A percentile compares a stretch with the other conserved stretches of the same genome.
phyloP scores from a whole-genome alignment of 495 filamentous ascomycete species.

The Letharia columbiana region DNA sequence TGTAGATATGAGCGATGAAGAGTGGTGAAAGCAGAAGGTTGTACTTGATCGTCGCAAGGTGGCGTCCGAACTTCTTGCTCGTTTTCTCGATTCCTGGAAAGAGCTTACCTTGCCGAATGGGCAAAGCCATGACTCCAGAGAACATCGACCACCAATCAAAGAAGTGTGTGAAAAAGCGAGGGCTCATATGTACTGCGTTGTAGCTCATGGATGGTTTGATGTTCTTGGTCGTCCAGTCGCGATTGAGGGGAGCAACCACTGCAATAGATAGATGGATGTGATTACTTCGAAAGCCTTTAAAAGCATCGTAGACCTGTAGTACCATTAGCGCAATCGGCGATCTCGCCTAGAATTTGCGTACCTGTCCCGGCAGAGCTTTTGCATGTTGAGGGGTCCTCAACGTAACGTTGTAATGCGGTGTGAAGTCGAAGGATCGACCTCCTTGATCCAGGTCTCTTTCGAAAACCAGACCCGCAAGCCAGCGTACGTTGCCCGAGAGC shows the following conservation, averaged over 20 bases:
- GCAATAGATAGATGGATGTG: conserved; percentile 92
- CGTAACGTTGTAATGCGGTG: conserved; percentile 83
- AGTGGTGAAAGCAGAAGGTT: conserved; percentile 85
- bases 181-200: conserved; percentile 87
- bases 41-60: conserved; percentile 96
- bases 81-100: conserved; percentile 91
- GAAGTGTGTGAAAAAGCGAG: conserved; percentile 96
- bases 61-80: conserved; percentile 95
- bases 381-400: conserved; percentile 70
- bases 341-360: conserved; percentile 28
- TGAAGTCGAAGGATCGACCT: conserved; percentile 74
- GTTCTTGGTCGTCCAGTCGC: conserved; percentile 70
- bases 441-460: conserved; percentile 63
- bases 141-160: conserved; percentile 98
- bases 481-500: conserved; percentile 86
- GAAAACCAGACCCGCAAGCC: conserved; percentile 84
- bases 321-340: conserved; percentile 23
- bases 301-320: conserved; percentile 70
- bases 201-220: conserved; percentile 72
- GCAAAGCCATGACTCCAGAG: conserved; percentile 87
- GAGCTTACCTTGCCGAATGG: conserved; percentile 80
- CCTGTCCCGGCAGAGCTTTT: conserved; percentile 44
- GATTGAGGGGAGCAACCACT: conserved; percentile 69
- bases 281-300: conserved; percentile 85
- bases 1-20: conserved; percentile 94